These are phyloP conservation scores for Penicillium malachiteum DNA, from an alignment of 495 filamentous ascomycete genomes.

Conservation along the genomic window DNA sequence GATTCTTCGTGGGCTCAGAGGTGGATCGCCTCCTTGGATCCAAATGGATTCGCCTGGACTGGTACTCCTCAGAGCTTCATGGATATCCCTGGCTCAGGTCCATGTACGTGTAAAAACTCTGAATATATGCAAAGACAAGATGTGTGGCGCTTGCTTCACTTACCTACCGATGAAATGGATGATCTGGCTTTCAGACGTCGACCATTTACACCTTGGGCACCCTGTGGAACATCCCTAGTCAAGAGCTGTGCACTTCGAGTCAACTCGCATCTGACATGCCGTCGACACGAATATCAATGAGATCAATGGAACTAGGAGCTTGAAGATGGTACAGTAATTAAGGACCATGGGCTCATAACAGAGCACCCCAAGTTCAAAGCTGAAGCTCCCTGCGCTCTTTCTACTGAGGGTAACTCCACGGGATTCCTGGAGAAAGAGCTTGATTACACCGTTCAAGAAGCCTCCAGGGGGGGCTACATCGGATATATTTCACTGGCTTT, in stretches of 20 bases:
- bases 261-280: constrained; percentile 2
- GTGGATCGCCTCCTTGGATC: constrained; percentile 13
- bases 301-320: constrained; percentile 13
- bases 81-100: constrained; percentile 17
- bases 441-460: too few relatives aligned
- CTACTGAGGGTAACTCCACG: too few relatives aligned
- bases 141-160: constrained; percentile 17
- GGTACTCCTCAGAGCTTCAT: constrained; percentile 18
- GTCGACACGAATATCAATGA: constrained; percentile 9
- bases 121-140: constrained; percentile 11
- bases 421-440: too few relatives aligned
- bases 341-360: constrained; percentile 7
- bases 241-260: constrained; percentile 11
- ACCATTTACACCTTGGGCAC: constrained; percentile 13
- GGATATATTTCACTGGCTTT: too few relatives aligned
- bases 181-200: background rate
- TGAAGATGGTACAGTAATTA: background rate
- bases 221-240: background rate
- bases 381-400: too few relatives aligned
- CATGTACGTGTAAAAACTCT: constrained; percentile 5
- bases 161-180: constrained; percentile 11
- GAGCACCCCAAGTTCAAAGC: too few relatives aligned
- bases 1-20: constrained; percentile 7
- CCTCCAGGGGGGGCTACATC: too few relatives aligned
- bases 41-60: constrained; percentile 17